phyloP scores from a whole-genome alignment of 2,329 filamentous ascomycete species.

The Aspergillus pseudoterreus region DNA sequence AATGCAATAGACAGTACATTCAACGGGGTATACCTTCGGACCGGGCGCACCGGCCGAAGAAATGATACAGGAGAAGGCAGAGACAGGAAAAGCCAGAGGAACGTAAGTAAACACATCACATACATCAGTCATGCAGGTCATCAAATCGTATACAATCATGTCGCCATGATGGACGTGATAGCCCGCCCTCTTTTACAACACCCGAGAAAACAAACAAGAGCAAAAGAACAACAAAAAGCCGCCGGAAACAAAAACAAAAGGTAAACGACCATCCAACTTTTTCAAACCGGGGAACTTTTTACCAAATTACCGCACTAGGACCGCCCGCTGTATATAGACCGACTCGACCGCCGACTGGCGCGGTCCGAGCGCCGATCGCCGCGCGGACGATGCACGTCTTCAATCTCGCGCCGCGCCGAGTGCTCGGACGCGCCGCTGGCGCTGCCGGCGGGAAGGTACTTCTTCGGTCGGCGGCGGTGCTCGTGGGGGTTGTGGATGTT shows the following conservation, averaged over 20 bases:
- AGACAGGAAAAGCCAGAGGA: conserved; percentile 6
- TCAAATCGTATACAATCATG: conserved; percentile 28
- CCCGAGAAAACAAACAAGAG: conserved; percentile 10
- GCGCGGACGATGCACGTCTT: conserved; percentile 30
- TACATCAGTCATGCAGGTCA: conserved; percentile 22
- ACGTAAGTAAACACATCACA: conserved; percentile 1
- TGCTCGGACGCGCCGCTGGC: conserved; percentile 31
- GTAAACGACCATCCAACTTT: conserved; percentile 15
- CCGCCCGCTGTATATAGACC: conserved; percentile 34
- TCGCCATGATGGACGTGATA: conserved; percentile 24
- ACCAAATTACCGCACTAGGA: conserved; percentile 2
- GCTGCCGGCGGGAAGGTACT: conserved; percentile 23
- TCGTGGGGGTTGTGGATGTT: conserved; percentile 30
- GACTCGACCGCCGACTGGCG: conserved; percentile 34
- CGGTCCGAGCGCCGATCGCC: conserved; percentile 36
- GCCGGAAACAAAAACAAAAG: conserved; percentile 10
- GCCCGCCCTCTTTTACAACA: conserved; percentile 13
- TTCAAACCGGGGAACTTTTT: neutral
- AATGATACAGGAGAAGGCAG: too few relatives aligned
- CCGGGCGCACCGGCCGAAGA: too few relatives aligned
- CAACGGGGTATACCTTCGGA: too few relatives aligned
- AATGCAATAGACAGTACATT: too few relatives aligned
- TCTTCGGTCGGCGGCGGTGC: conserved; percentile 27
- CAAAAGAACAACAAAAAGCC: conserved; percentile 3
- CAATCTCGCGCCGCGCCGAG: conserved; percentile 29